Evolutionary conservation across 805 yeast genomes (phyloP).

Genomic region (Cyberlindnera xylosilytica): DNA sequence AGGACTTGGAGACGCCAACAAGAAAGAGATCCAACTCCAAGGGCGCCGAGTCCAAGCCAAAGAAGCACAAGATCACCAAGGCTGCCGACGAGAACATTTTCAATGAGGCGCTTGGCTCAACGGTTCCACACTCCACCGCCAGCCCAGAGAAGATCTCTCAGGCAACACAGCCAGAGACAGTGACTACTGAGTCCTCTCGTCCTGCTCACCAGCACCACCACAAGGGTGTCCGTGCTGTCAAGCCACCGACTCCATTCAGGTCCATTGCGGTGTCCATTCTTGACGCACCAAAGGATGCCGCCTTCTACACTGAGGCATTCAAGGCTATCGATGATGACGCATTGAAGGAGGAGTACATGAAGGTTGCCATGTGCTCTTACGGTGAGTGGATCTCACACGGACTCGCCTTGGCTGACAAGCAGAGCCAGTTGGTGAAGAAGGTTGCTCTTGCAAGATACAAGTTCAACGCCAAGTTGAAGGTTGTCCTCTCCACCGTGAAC

Average conservation of each 20-base stretch:
- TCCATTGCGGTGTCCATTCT: conserved; percentile 8
- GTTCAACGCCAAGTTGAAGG: conserved; percentile 36
- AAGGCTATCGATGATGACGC: conserved; percentile 19
- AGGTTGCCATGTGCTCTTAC: conserved; percentile 26
- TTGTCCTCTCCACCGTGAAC: conserved; percentile 37
- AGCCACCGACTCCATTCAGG: conserved; percentile 15
- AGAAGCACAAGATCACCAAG: conserved; percentile 6
- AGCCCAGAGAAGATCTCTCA: conserved; percentile 5
- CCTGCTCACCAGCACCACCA: too few species aligned
- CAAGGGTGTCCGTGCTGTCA: not conserved
- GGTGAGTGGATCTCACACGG: conserved; percentile 39
- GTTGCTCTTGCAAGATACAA: conserved; percentile 37
- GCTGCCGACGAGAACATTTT: not conserved
- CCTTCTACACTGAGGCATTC: conserved; percentile 18
- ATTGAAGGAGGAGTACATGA: conserved; percentile 26
- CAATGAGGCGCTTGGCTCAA: not conserved
- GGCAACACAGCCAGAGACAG: not conserved
- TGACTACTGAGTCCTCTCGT: too few species aligned
- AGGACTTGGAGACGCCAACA: conserved; percentile 16
- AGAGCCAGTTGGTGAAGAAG: conserved; percentile 32
- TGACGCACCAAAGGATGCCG: conserved; percentile 6
- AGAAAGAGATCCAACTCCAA: conserved; percentile 12
- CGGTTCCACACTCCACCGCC: conserved; percentile 5
- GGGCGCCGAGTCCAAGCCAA: conserved; percentile 1
- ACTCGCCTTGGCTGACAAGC: conserved; percentile 30